These are phyloP conservation scores for Aspergillus pseudoterreus DNA, from an alignment of 2,329 filamentous ascomycete genomes.

Conservation along the genomic window DNA sequence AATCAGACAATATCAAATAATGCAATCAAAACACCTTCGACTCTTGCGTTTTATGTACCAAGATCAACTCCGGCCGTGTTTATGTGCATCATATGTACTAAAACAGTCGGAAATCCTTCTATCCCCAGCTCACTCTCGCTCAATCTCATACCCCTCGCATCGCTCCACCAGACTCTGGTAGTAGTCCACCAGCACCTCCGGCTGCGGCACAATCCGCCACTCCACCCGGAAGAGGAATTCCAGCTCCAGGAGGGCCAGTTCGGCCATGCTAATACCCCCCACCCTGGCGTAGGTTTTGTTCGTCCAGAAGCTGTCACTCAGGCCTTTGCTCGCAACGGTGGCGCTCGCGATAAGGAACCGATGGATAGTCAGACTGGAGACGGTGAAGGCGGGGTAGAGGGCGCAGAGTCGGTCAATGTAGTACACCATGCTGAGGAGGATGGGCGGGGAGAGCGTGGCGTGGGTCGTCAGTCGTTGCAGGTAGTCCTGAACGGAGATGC, in stretches of 20 bases:
- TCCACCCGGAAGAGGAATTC: constrained; percentile 91
- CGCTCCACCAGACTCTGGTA: constrained; percentile 79
- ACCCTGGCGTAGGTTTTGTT: constrained; percentile 95
- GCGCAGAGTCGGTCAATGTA: constrained; percentile 95
- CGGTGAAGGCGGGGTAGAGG: constrained; percentile 89
- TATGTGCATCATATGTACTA: constrained; percentile 12
- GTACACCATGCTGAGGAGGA: constrained; percentile 97
- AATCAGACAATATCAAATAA: neutral
- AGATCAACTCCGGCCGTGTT: constrained; percentile 16
- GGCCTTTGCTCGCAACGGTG: constrained; percentile 90
- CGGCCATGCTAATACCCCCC: constrained; percentile 83
- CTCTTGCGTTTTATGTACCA: constrained; percentile 10
- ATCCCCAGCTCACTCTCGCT: constrained; percentile 22
- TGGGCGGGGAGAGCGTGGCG: constrained; percentile 85
- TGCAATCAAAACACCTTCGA: neutral
- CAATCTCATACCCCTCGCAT: constrained; percentile 57
- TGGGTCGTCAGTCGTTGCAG: constrained; percentile 88
- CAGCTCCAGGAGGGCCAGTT: constrained; percentile 85
- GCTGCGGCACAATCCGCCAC: constrained; percentile 95
- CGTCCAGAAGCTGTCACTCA: constrained; percentile 97
- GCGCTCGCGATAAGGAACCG: constrained; percentile 94
- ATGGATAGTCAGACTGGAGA: constrained; percentile 93
- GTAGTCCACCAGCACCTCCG: constrained; percentile 89
- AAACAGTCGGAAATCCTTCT: constrained; percentile 7
- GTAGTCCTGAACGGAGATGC: constrained; percentile 92